phyloP scores from a whole-genome alignment of 2,329 filamentous ascomycete genomes.

The Stromatinia cepivora region DNA sequence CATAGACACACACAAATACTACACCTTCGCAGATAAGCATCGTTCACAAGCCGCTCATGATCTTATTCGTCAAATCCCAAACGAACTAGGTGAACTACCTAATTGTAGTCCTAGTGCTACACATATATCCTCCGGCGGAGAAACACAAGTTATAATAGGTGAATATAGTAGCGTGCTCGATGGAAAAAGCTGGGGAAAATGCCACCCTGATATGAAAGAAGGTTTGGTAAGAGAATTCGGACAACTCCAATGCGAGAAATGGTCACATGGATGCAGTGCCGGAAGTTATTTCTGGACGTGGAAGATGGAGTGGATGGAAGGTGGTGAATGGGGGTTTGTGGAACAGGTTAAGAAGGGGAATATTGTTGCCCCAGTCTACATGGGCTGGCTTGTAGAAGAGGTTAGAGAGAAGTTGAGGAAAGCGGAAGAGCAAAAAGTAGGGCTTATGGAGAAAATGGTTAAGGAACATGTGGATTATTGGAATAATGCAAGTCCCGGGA shows the following conservation, averaged over 20 bases:
- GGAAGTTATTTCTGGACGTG: slow-evolving; percentile 61
- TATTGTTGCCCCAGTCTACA: slow-evolving; percentile 45
- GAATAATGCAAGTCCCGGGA: slow-evolving; percentile 47
- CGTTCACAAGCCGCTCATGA: slow-evolving; percentile 52
- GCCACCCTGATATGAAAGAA: slow-evolving; percentile 47
- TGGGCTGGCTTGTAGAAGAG: slow-evolving; percentile 43
- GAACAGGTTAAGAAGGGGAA: slow-evolving; percentile 50
- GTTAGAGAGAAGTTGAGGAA: slow-evolving; percentile 42
- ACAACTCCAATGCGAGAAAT: slow-evolving; percentile 49
- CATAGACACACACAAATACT: slow-evolving; percentile 61
- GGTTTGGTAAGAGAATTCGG: slow-evolving; percentile 50
- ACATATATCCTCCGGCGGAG: slow-evolving; percentile 45
- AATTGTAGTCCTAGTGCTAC: slow-evolving; percentile 41
- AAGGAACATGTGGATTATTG: slow-evolving; percentile 52
- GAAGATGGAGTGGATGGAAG: slow-evolving; percentile 61
- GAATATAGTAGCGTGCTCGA: slow-evolving; percentile 60
- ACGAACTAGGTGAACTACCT: slow-evolving; percentile 47
- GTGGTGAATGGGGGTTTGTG: slow-evolving; percentile 60
- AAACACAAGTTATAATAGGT: slow-evolving; percentile 53
- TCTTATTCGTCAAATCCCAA: slow-evolving; percentile 49
- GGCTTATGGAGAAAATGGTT: slow-evolving; percentile 43
- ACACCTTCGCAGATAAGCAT: slow-evolving; percentile 55
- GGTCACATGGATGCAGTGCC: slow-evolving; percentile 48
- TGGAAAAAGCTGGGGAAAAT: slow-evolving; percentile 50
- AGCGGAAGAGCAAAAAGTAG: slow-evolving; percentile 45